A percentile compares a stretch with the other conserved stretches of the same genome.
Evolutionary conservation across 2,329 filamentous ascomycete genomes (phyloP).

Genomic region (Diaporthe velutina): DNA sequence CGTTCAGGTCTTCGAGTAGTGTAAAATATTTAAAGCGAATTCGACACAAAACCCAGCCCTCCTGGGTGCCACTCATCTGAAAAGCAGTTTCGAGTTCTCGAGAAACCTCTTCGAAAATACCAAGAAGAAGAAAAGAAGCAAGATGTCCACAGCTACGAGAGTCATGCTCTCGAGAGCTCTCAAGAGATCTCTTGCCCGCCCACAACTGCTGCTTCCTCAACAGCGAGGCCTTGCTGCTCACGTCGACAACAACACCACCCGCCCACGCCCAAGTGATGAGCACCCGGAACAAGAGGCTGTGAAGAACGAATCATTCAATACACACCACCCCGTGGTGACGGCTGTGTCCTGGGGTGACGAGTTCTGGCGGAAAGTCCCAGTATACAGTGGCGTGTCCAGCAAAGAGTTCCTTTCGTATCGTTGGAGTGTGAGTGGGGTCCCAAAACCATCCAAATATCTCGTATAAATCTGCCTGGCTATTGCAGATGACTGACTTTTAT

Average conservation of each 20-base stretch:
- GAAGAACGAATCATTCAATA: neutral
- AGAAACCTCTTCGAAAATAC: too few species aligned
- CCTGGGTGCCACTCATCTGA: too few species aligned
- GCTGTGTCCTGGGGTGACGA: slow-evolving; percentile 44
- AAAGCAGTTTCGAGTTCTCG: neutral
- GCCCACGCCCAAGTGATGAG: neutral
- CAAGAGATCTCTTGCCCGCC: neutral
- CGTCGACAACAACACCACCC: neutral
- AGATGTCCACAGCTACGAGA: neutral
- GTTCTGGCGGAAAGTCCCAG: slow-evolving; percentile 65
- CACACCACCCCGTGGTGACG: neutral
- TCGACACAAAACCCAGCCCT: neutral
- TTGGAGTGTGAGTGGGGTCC: slow-evolving; percentile 63
- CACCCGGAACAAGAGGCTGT: neutral
- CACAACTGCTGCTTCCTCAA: neutral
- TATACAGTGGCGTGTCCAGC: slow-evolving; percentile 61
- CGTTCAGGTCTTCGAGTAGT: neutral
- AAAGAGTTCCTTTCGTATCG: slow-evolving; percentile 65
- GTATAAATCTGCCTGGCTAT: too few species aligned
- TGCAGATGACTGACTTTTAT: neutral
- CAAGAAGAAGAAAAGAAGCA: neutral
- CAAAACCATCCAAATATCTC: too few species aligned
- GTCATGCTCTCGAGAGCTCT: neutral
- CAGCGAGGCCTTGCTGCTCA: neutral
- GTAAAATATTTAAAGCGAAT: neutral